Evolutionary conservation across 169 alveolate species (phyloP).

Genomic region (Cryptosporidium ryanae): DNA sequence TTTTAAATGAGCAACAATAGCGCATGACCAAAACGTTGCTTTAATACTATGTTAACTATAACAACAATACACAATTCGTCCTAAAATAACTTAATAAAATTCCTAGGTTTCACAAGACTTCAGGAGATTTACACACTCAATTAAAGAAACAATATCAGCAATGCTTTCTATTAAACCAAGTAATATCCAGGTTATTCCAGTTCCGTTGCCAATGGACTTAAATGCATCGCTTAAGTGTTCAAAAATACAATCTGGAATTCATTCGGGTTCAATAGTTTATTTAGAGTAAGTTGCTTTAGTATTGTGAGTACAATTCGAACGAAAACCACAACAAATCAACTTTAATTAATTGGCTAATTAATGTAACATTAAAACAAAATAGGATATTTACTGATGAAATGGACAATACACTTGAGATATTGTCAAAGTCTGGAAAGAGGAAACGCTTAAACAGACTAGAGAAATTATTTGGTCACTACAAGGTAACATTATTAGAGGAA

Average conservation of each 20-base stretch:
- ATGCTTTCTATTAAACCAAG: slow-evolving; percentile 68
- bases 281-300: slow-evolving; percentile 57
- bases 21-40: too few relatives aligned
- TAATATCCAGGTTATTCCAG: slow-evolving; percentile 45
- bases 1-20: background rate
- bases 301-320: too few relatives aligned
- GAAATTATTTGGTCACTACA: slow-evolving; percentile 57
- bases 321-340: background rate
- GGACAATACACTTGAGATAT: slow-evolving; percentile 13
- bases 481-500: slow-evolving; percentile 27
- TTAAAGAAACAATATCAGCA: slow-evolving; percentile 55
- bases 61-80: background rate
- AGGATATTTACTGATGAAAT: slow-evolving; percentile 50
- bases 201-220: slow-evolving; percentile 56
- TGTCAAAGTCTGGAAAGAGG: background rate
- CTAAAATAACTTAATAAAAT: background rate
- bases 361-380: background rate
- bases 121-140: slow-evolving; percentile 63
- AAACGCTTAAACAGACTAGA: slow-evolving; percentile 24
- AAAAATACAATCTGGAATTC: slow-evolving; percentile 46
- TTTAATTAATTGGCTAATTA: background rate
- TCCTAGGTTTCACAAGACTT: slow-evolving; percentile 70
- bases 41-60: background rate
- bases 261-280: slow-evolving; percentile 63
- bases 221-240: slow-evolving; percentile 28